phyloP scores from a whole-genome alignment of 2,329 filamentous ascomycete species.

The Fusarium subglutinans region DNA sequence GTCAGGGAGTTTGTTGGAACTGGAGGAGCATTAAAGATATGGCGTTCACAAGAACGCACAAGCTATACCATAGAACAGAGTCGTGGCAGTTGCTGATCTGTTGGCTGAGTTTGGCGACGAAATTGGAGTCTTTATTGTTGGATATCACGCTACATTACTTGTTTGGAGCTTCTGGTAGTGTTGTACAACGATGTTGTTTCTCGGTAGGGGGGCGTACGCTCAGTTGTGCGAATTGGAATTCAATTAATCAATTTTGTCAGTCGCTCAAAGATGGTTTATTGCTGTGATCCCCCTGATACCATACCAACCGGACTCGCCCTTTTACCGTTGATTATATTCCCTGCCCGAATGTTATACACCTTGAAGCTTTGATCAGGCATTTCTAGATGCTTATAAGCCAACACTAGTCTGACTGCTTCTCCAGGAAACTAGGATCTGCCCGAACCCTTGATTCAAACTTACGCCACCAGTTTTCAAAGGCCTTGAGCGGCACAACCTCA shows the following conservation, averaged over 20 bases:
- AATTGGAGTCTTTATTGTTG: slow-evolving; percentile 10
- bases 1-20: slow-evolving; percentile 6
- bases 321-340: not conserved
- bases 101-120: not conserved
- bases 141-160: not conserved
- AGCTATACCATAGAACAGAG: slow-evolving; percentile 14
- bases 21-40: not conserved
- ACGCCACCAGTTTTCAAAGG: slow-evolving; percentile 97
- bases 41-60: slow-evolving; percentile 27
- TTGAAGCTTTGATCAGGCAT: not conserved
- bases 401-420: slow-evolving; percentile 60
- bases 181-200: not conserved
- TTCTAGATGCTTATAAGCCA: not conserved
- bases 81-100: slow-evolving; percentile 1
- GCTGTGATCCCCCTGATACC: not conserved
- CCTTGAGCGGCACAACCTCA: slow-evolving; percentile 92
- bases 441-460: slow-evolving; percentile 93
- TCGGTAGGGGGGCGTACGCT: not conserved
- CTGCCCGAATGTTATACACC: not conserved
- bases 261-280: slow-evolving; percentile 9
- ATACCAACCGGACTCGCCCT: not conserved
- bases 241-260: slow-evolving; percentile 2
- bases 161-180: not conserved
- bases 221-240: not conserved
- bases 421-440: slow-evolving; percentile 87